Evolutionary conservation across 2,329 filamentous ascomycete genomes (phyloP).

Genomic region (Davidsoniella eucalypti): DNA sequence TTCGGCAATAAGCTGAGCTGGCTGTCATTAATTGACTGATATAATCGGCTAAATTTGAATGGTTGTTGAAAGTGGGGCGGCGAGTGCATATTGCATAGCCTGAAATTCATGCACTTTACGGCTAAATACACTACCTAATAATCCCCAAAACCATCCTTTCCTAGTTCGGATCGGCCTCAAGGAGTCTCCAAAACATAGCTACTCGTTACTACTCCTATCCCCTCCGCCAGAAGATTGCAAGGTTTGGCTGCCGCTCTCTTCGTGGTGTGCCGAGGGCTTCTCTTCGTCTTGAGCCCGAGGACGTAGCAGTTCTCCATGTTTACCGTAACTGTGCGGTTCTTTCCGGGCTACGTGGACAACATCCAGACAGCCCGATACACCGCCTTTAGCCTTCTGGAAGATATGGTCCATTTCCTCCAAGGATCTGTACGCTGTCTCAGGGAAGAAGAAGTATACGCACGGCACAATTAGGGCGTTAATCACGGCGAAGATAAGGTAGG

Average conservation of each 20-base stretch:
- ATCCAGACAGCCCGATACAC: constrained; percentile 19
- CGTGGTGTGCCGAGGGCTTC: constrained; percentile 15
- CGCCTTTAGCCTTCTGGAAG: constrained; percentile 37
- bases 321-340: constrained; percentile 40
- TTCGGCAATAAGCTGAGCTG: no score
- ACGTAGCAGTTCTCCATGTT: constrained; percentile 41
- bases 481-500: constrained; percentile 49
- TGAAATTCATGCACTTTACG: no score
- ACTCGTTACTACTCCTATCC: no score
- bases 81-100: no score
- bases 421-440: constrained; percentile 52
- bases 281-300: constrained; percentile 28
- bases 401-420: constrained; percentile 22
- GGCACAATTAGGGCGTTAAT: constrained; percentile 28
- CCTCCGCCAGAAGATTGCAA: no score
- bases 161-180: no score
- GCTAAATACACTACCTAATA: no score
- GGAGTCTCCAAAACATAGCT: no score
- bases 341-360: constrained; percentile 25
- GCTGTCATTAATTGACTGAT: no score
- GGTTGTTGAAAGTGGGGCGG: no score
- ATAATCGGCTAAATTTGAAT: no score
- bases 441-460: constrained; percentile 64
- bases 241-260: background rate
- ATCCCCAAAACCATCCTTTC: no score